Base-by-base conservation (phyloP, 768 basidiomycete species). In the Terana coerulea region DNA sequence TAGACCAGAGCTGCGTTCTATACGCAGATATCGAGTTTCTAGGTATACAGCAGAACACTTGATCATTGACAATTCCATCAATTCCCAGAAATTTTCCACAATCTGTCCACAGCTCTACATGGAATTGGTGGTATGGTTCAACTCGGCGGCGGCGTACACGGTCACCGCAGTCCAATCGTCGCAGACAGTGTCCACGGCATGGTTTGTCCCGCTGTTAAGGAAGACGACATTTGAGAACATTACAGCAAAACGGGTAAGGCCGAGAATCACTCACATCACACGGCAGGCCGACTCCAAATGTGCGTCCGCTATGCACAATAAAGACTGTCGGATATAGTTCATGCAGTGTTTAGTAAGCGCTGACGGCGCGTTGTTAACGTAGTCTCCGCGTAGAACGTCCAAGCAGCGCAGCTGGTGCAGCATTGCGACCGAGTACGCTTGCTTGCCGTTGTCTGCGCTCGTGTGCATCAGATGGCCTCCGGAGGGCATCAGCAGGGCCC, bases 401-500 rank as follows among this genome's bases (percentile, higher is more conserved):
- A 67, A 57, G 55, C 65, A 67, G 39, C 62, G 64, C n/a, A 67
- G 54, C 51, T 65, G 59, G 55, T 67, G 65, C 41, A 59, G 49
- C 56, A 64, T 60, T 34, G 59, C 46, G 21, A 62, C 19, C 15
- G 31, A 33, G 45, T 33, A 46, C 22, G 45, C 12, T 12, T 33
- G 45, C 17, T n/a, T 31, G n/a, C n/a, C n/a, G n/a, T n/a, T n/a
- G n/a, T 33, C 51, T 12, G 2, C 45, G 2, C 59, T 57, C 28
- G 71, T 43, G 39, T 64, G 58, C 26, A 72, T 55, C 44, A 64
- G 21, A 44, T 67, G 60, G 12, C 69, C 68, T 8, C 66, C 63
- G 9, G 54, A 36, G 7, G 71, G 71, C 17, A 72, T 58, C 14
- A 65, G 25, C 14, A 17, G 11, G 12, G 25, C n/a, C 43, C 43